Base-by-base conservation (phyloP, 345 rosid genomes). In the Melastoma malabathricum region DNA sequence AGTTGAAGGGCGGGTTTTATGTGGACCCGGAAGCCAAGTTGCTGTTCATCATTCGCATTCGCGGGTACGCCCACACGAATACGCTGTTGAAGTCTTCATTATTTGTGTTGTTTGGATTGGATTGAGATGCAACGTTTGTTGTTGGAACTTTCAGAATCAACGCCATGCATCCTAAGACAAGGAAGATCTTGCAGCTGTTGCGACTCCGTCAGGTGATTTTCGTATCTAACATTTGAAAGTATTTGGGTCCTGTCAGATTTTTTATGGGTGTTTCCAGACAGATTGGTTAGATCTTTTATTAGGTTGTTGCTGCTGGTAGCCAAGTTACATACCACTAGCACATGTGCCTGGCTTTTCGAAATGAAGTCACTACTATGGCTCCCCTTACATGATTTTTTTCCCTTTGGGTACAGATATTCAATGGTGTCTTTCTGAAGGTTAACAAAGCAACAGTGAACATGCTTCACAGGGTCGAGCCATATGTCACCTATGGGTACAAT, bases 391-490 rank as follows among this genome's bases (percentile, higher is more conserved):
- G 43, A 56, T 41, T 12, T 14, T 15, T 47, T 47, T 3, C 20
- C 13, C 15, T 54, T 47, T 48, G 14, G 15, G 13, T 59, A 38
- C 63, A 88, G 88, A 84, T 88, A 57, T 84, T 89, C 64, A 84
- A 84, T 50, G 95, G 97, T 27, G 95, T 85, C 44, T 89, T 89
- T 60, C 80, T 84, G 5, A 88, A 88, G 67, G 94, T 79, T 5
- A 80, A 71, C 63, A 73, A 76, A 50, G 86, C 83, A 9, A 77
- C 83, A 2, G 18, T 77, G 60, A 80, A 80, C 64, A 84, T 82
- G 97, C 76, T 84, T 52, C 94, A 76, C 54, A 66, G 92, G 67
- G 92, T 89, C 59, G 92, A 84, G 23, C 97, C 95, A 9, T 89
- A 75, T 43, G 92, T 89, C 18, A 84, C 97, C 2, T 89, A 72